Evolutionary conservation across 2,329 filamentous ascomycete species (phyloP), one percentile per base, ranked within the genome.

Genomic region (Alternaria dauci): DNA sequence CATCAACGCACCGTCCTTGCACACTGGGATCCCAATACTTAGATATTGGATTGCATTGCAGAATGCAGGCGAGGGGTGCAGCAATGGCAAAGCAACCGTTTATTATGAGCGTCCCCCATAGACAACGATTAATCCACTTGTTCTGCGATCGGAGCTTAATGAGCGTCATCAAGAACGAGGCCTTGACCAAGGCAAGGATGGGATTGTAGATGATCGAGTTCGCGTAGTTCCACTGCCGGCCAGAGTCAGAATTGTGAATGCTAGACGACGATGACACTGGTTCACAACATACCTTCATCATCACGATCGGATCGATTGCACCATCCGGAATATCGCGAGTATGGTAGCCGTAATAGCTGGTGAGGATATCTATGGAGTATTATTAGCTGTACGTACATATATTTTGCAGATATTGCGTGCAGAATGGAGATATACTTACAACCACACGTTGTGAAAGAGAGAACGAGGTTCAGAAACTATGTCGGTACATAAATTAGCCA

Each of bases 1-100:
- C 48, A 41, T 68, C 42, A 16, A 65, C 32, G 25, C 67, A 71
- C 16, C 32, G 56, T 2, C 67, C 58, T 23, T 62, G 38, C n/a
- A 71, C 59, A 4, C 48, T 57, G 30, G 61, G 67, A 44, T 77
- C 63, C 73, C 73, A 78, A 36, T 69, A 72, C 26, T 50, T 68
- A 8, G 54, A n/a, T 12, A 76, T 57, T 1, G 74, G 74, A 26
- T 67, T 56, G 54, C 74, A 78, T 41, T 74, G 71, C 26, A 76
- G 67, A 25, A 76, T 66, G 18, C 55, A 62, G 25, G 54, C 58
- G n/a, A 71, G 47, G 1, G 68, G 56, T 6, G 61, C 63, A 8
- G 57, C 61, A 39, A 71, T 56, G 8, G 58, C 58, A 55, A 66
- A 71, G 25, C 53, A 44, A 8, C 36, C 65, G 32, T 71, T 69